Base-by-base conservation (phyloP, 140 eudicot species). In the Erigeron philadelphicus region DNA sequence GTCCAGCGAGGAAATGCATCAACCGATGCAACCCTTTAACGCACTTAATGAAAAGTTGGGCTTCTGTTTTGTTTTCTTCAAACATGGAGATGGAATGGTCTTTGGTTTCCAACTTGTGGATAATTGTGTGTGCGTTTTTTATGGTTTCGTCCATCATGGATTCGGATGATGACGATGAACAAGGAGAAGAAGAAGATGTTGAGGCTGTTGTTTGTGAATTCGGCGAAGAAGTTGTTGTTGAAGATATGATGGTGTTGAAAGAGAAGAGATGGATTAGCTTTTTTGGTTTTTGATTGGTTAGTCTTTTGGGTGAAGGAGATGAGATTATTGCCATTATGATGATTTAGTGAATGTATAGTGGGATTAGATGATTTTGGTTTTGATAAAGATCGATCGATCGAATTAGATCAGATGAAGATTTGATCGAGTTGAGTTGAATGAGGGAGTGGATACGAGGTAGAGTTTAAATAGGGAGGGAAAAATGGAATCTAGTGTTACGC, bases 141-240 rank as follows among this genome's bases (percentile, higher is more conserved):
- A 84, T 62, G 75, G 21, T 81, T 62, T 77, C 85, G 2, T 81
- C 81, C 79, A 84, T 77, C 60, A 72, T 79, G 42, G 75, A 73
- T 23, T 69, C 76, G 1, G 56, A 43, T 16, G 59, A 45, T 42
- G 68, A 63, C 8, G 68, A 58, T 8, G 59, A 57, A 43, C 3
- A 21, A 21, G 25, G 18, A n/a, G 21, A 17, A 66, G 83, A 38
- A 0, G 25, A 21, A 0, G 25, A 21, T 21, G 25, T 0, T 3
- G 35, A 49, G 7, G 64, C 18, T 13, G 67, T 11, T 13, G 67
- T 11, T 50, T 50, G 57, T 50, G n/a, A 50, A 12, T 8, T 48
- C 1, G 67, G 13, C 23, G 68, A 67, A 15, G 80, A 61, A 31
- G 67, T 1, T 17, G 67, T 1, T 17, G 57, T 21, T 21, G 25